phyloP scores from a whole-genome alignment of 2,329 filamentous ascomycete genomes.

The Chrysoporthe austroafricana region DNA sequence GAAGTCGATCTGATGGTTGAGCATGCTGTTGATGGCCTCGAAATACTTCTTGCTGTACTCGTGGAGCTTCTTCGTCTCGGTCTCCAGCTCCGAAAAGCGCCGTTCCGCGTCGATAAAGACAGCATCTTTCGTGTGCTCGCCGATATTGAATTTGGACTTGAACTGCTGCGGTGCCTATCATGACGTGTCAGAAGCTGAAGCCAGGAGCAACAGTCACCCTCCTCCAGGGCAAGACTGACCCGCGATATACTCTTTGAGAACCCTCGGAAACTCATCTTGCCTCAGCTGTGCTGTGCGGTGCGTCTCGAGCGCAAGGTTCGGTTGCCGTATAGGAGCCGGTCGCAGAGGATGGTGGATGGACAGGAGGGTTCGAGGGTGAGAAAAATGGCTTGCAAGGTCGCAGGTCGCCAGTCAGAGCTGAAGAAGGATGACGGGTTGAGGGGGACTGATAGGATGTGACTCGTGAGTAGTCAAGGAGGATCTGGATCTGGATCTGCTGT shows the following conservation, averaged over 20 bases:
- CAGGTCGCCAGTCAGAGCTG: not conserved
- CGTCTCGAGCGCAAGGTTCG: constrained; percentile 9
- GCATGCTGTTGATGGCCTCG: constrained; percentile 97
- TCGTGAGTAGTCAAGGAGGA: constrained; percentile 5
- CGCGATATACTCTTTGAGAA: constrained; percentile 87
- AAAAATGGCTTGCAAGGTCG: not conserved
- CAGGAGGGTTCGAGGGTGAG: not conserved
- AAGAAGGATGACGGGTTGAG: not conserved
- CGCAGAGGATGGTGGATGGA: not conserved
- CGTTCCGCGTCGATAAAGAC: constrained; percentile 95
- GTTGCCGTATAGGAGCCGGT: not conserved
- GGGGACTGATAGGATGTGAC: not conserved
- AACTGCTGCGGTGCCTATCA: constrained; percentile 83
- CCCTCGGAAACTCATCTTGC: constrained; percentile 91
- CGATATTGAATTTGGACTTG: constrained; percentile 91
- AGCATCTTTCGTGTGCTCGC: constrained; percentile 91
- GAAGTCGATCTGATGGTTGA: constrained; percentile 97
- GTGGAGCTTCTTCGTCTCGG: constrained; percentile 94
- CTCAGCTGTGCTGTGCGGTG: constrained; percentile 7
- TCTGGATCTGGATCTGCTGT: not conserved
- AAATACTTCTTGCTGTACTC: constrained; percentile 98
- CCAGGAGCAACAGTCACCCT: constrained; percentile 9
- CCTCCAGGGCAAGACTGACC: constrained; percentile 54
- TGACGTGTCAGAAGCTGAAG: constrained; percentile 32
- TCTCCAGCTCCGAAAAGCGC: constrained; percentile 91